Percentiles rank a stretch among this genome's conserved stretches.
Evolutionary conservation across 106 monocot genomes (phyloP).

Genomic region (Dendrobium nobile): DNA sequence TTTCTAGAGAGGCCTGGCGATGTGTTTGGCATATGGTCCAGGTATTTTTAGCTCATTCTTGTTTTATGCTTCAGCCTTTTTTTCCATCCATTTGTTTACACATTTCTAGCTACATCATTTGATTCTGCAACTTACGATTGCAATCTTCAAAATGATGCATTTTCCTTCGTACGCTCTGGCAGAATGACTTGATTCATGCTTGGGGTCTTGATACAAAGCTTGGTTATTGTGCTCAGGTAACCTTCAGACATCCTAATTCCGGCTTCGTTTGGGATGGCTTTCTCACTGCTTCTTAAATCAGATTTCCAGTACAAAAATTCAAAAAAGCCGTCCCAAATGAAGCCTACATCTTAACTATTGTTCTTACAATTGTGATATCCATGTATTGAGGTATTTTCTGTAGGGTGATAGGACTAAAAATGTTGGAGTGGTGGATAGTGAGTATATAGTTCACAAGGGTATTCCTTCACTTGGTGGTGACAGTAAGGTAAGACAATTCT

Average conservation of each 20-base stretch:
- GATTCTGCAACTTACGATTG: background rate
- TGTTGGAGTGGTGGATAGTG: slow-evolving; percentile 60
- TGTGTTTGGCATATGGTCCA: slow-evolving; percentile 78
- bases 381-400: slow-evolving; percentile 10
- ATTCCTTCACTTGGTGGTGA: slow-evolving; percentile 52
- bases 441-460: slow-evolving; percentile 57
- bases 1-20: slow-evolving; percentile 66
- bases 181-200: slow-evolving; percentile 93
- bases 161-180: slow-evolving; percentile 8
- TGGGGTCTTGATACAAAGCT: slow-evolving; percentile 88
- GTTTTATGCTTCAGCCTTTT: background rate
- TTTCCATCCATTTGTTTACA: background rate
- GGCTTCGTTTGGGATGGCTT: no score
- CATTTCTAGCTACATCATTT: background rate
- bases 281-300: no score
- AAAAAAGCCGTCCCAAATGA: no score
- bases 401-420: slow-evolving; percentile 52
- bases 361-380: slow-evolving; percentile 3
- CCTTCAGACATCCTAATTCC: background rate
- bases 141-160: background rate
- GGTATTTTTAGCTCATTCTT: slow-evolving; percentile 18
- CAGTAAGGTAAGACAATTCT: slow-evolving; percentile 27
- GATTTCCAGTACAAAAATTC: no score
- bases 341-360: background rate
- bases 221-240: slow-evolving; percentile 85